Percentiles rank a stretch among this genome's conserved stretches.
phyloP scores from a whole-genome alignment of 2,329 filamentous ascomycete species.

The Colletotrichum ledebouriae region DNA sequence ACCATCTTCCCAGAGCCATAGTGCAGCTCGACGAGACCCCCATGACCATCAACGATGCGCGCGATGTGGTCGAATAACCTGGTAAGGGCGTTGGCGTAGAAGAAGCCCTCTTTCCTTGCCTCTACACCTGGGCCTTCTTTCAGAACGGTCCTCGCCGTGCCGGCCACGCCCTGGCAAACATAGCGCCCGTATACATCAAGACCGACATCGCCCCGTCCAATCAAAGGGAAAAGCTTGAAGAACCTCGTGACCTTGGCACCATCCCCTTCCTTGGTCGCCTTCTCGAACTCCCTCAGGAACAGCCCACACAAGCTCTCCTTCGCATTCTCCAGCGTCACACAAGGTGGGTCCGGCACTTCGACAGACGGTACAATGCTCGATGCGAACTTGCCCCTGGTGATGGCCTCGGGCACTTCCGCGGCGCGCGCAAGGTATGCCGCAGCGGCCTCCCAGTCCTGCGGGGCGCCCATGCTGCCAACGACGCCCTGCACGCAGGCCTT shows the following conservation, averaged over 20 bases:
- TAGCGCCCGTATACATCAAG: slow-evolving; percentile 96
- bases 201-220: slow-evolving; percentile 88
- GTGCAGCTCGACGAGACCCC: slow-evolving; percentile 90
- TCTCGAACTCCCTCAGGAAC: slow-evolving; percentile 95
- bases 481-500: slow-evolving; percentile 97
- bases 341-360: slow-evolving; percentile 93
- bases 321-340: slow-evolving; percentile 86
- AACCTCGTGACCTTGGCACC: slow-evolving; percentile 92
- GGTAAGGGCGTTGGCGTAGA: slow-evolving; percentile 91
- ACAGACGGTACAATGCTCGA: slow-evolving; percentile 94
- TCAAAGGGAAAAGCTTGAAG: slow-evolving; percentile 97
- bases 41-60: slow-evolving; percentile 93
- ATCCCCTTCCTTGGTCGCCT: slow-evolving; percentile 87
- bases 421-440: slow-evolving; percentile 90
- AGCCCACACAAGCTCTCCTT: slow-evolving; percentile 90
- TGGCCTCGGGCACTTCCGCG: slow-evolving; percentile 81
- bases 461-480: slow-evolving; percentile 94
- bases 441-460: slow-evolving; percentile 98
- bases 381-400: slow-evolving; percentile 88
- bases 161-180: slow-evolving; percentile 94
- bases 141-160: slow-evolving; percentile 83
- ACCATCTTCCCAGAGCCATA: slow-evolving; percentile 95
- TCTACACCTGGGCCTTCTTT: slow-evolving; percentile 67
- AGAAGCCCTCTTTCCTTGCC: slow-evolving; percentile 81
- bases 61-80: slow-evolving; percentile 98